Percentiles rank a stretch among this genome's conserved stretches.
Conservation (phyloP, 176 grass and related monocot species). For the Raddia guianensis region DNA sequence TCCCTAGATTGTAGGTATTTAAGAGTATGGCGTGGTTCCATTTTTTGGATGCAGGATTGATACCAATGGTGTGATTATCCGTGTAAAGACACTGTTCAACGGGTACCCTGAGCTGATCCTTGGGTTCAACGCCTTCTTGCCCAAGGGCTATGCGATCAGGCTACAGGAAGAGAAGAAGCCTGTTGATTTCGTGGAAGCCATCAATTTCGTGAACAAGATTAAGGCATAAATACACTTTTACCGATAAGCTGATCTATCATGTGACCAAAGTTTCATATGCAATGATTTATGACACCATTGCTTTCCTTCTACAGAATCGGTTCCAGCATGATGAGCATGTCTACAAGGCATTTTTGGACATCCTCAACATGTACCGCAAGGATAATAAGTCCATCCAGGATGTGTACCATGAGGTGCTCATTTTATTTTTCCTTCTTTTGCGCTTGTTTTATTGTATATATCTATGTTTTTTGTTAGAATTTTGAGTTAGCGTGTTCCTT, state of each 20-base stretch:
- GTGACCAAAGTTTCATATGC: not conserved
- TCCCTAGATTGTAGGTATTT: not conserved
- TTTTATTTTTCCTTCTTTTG: not conserved
- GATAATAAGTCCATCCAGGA: conserved; percentile 98
- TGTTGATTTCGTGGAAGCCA: conserved; percentile 96
- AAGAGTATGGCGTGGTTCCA: not conserved
- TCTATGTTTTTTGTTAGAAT: not conserved
- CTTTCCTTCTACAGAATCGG: conserved; percentile 66
- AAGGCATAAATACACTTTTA: conserved; percentile 54
- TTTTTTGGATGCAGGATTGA: conserved; percentile 65
- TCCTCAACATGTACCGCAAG: conserved; percentile 99
- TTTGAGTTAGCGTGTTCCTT: conserved; percentile 3
- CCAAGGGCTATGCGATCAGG: conserved; percentile 98
- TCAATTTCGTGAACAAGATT: conserved; percentile 99
- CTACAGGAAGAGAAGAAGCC: conserved; percentile 97
- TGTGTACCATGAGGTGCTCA: conserved; percentile 86
- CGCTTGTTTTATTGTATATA: not conserved
- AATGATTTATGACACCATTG: not conserved
- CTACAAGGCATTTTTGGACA: conserved; percentile 97
- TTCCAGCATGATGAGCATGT: conserved; percentile 91
- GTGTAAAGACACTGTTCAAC: conserved; percentile 92
- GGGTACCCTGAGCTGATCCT: conserved; percentile 92
- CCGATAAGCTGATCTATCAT: conserved; percentile 13
- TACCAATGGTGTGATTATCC: conserved; percentile 90
- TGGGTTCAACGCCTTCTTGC: conserved; percentile 96